Conservation (phyloP, 305 asterid species). For the Vinca major region DNA sequence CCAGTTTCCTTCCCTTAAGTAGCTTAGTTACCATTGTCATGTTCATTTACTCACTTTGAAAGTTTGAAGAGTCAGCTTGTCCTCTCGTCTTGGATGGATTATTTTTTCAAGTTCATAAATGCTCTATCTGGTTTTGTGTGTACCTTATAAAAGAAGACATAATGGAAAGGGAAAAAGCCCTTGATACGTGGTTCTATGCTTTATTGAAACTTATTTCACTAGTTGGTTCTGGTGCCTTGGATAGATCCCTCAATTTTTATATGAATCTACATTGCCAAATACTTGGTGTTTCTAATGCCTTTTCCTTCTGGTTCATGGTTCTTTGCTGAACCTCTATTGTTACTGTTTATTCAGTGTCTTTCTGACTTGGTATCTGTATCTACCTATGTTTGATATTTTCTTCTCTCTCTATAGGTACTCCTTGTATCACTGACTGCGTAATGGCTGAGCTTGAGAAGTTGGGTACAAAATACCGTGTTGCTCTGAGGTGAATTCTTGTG, state of each 20-base stretch:
- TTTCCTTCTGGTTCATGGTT: too few relatives aligned
- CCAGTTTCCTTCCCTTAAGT: neutral
- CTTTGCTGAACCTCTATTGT: neutral
- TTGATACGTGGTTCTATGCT: neutral
- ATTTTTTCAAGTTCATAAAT: neutral
- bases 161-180: neutral
- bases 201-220: neutral
- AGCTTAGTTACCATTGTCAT: neutral
- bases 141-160: neutral
- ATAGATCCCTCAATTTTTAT: neutral
- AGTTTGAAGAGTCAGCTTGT: too few relatives aligned
- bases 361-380: neutral
- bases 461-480: slow-evolving; percentile 92
- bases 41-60: too few relatives aligned
- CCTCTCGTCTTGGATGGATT: neutral
- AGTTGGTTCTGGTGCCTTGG: neutral
- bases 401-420: slow-evolving; percentile 56
- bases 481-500: slow-evolving; percentile 51
- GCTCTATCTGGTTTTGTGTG: neutral
- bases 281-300: neutral
- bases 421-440: slow-evolving; percentile 96
- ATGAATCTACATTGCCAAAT: neutral
- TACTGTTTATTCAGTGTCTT: neutral
- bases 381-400: neutral
- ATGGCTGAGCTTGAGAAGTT: slow-evolving; percentile 99